A percentile compares a stretch with the other conserved stretches of the same genome.
phyloP scores from a whole-genome alignment of 148 eudicot species.

The Rhododendron griersonianum region DNA sequence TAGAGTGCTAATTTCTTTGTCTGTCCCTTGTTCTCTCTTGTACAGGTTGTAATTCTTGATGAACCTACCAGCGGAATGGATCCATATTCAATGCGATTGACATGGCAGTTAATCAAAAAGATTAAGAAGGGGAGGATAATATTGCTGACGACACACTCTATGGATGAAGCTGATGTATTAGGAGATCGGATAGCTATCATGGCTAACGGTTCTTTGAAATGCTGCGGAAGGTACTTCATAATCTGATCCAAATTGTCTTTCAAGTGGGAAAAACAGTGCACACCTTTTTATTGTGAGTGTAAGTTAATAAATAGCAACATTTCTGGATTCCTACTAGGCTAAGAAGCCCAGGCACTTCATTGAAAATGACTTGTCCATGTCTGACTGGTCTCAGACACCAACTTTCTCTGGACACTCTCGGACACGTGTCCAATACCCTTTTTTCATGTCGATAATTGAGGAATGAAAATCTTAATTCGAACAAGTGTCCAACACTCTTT shows the following conservation, averaged over 20 bases:
- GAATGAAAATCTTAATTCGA: no score
- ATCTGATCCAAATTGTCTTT: neutral
- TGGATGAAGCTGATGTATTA: conserved; percentile 98
- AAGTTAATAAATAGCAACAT: neutral
- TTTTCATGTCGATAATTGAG: no score
- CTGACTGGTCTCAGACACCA: neutral
- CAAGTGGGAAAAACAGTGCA: neutral
- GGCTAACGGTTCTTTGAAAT: conserved; percentile 94
- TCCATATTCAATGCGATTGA: conserved; percentile 98
- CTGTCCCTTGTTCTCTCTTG: conserved; percentile 1
- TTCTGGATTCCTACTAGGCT: neutral
- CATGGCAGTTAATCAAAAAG: conserved; percentile 91
- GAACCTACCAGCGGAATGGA: conserved; percentile 99
- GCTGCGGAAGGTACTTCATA: conserved; percentile 82
- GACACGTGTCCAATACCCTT: neutral
- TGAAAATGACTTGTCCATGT: neutral
- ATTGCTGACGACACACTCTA: conserved; percentile 90
- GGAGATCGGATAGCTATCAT: conserved; percentile 99
- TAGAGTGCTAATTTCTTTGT: neutral
- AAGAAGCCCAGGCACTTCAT: neutral
- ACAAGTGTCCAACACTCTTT: no score
- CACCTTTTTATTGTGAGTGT: neutral
- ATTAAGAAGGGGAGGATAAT: conserved; percentile 90
- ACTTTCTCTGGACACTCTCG: neutral
- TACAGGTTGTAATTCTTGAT: conserved; percentile 84